A percentile compares a stretch with the other conserved stretches of the same genome.
Conservation (phyloP, 2,329 filamentous ascomycete species). For the Penicillium italicum region DNA sequence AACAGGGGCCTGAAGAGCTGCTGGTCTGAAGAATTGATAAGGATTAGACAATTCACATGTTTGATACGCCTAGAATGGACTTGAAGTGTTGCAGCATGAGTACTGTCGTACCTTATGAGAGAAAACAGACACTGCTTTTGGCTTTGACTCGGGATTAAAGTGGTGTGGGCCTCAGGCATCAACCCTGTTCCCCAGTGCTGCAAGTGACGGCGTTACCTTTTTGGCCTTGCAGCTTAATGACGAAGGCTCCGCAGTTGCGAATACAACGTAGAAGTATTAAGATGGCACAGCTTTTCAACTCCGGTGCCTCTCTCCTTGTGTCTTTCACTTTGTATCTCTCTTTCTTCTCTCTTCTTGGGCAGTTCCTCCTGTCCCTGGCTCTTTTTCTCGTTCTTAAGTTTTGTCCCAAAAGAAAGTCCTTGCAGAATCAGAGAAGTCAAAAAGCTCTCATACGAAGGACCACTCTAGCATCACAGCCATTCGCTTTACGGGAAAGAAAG, state of each 20-base stretch:
- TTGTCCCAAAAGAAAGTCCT: constrained; percentile 17
- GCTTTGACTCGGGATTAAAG: constrained; percentile 1
- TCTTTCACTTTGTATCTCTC: constrained; percentile 16
- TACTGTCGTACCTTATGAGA: constrained; percentile 12
- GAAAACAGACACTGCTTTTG: constrained; percentile 1
- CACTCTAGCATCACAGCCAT: constrained; percentile 34
- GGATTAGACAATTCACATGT: constrained; percentile 12
- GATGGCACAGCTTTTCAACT: constrained; percentile 8
- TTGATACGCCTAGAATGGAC: constrained; percentile 10
- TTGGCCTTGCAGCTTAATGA: constrained; percentile 17
- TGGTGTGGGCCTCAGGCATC: constrained; percentile 19
- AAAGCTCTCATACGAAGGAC: constrained; percentile 36
- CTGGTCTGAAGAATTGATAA: constrained; percentile 12
- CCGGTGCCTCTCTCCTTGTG: constrained; percentile 4
- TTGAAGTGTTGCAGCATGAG: constrained; percentile 4
- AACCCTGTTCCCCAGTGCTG: constrained; percentile 11
- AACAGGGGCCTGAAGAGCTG: constrained; percentile 6
- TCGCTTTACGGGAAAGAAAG: constrained; percentile 39
- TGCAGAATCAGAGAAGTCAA: constrained; percentile 26
- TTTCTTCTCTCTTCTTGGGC: constrained; percentile 8
- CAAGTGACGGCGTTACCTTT: constrained; percentile 16
- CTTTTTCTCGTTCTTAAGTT: constrained; percentile 13
- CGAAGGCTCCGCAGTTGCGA: constrained; percentile 15
- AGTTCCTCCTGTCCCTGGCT: constrained; percentile 11
- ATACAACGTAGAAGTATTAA: constrained; percentile 13